phyloP scores from a whole-genome alignment of 2,329 filamentous ascomycete species.

The Penicillium rolfsii region DNA sequence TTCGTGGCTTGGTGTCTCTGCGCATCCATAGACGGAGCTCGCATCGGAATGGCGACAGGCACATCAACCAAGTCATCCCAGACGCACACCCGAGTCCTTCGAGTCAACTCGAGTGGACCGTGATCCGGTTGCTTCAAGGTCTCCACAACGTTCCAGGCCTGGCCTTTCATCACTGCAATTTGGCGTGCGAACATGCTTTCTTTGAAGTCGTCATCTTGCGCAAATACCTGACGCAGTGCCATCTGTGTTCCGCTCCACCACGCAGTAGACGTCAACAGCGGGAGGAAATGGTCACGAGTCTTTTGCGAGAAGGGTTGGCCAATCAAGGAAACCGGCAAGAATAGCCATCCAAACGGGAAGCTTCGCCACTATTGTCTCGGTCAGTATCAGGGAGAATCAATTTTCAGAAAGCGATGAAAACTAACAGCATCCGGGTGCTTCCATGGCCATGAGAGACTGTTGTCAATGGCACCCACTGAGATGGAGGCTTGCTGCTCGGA shows the following conservation, averaged over 20 bases:
- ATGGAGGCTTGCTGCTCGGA: constrained; percentile 62
- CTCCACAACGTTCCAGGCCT: constrained; percentile 99
- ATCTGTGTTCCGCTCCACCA: constrained; percentile 97
- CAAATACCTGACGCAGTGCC: constrained; percentile 82
- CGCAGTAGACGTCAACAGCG: constrained; percentile 85
- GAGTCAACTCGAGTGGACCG: constrained; percentile 88
- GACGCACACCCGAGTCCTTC: constrained; percentile 87
- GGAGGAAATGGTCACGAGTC: constrained; percentile 93
- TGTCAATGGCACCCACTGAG: constrained; percentile 90
- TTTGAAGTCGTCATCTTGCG: constrained; percentile 92
- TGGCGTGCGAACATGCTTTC: constrained; percentile 99
- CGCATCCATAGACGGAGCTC: constrained; percentile 81
- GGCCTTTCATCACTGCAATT: constrained; percentile 98
- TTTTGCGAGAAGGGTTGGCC: constrained; percentile 94
- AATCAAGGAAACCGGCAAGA: constrained; percentile 93
- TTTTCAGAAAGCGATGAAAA: constrained; percentile 12
- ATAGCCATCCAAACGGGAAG: constrained; percentile 98
- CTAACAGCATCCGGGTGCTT: constrained; percentile 89
- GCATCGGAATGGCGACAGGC: constrained; percentile 88
- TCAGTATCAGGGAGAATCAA: constrained; percentile 25
- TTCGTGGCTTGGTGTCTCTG: constrained; percentile 64
- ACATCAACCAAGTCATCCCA: constrained; percentile 99
- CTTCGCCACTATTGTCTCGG: constrained; percentile 64
- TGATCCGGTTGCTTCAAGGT: constrained; percentile 91
- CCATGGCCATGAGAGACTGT: constrained; percentile 98